A percentile compares a stretch with the other conserved stretches of the same genome.
Evolutionary conservation across 2,329 filamentous ascomycete genomes (phyloP).

Genomic region (Colletotrichum eremochloae): DNA sequence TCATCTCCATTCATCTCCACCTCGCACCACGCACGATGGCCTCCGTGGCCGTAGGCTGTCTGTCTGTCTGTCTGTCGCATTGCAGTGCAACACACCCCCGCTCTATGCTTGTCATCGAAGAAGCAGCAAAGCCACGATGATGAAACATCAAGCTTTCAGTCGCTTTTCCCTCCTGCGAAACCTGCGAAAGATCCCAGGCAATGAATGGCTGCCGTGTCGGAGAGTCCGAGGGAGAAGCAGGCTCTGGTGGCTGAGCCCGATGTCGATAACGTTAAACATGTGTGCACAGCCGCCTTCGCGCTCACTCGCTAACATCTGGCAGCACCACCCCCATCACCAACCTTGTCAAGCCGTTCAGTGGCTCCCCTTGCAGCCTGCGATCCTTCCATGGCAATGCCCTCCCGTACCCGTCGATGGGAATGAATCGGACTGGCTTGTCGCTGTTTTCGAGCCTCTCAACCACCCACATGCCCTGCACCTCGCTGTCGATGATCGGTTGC

Average conservation of each 20-base stretch:
- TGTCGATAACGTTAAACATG: conserved; percentile 11
- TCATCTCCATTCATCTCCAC: background rate
- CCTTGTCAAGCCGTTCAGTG: conserved; percentile 20
- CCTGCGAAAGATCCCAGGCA: conserved; percentile 8
- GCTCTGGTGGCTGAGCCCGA: conserved; percentile 32
- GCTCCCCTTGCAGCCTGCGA: conserved; percentile 34
- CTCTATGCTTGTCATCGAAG: conserved; percentile 2
- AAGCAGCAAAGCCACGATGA: conserved; percentile 11
- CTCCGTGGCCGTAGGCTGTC: too few relatives aligned
- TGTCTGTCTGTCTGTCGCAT: too few relatives aligned
- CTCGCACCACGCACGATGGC: background rate
- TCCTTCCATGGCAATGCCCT: conserved; percentile 23
- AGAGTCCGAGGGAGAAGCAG: conserved; percentile 28
- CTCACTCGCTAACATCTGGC: conserved; percentile 17
- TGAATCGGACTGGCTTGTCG: background rate
- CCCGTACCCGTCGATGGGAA: background rate
- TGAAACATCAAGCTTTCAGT: conserved; percentile 24
- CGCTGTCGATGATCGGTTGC: conserved; percentile 14
- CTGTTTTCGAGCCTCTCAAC: background rate
- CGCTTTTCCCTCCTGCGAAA: background rate
- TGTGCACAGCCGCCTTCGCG: conserved; percentile 34
- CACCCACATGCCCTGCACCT: background rate
- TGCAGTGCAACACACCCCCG: too few relatives aligned
- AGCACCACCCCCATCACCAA: conserved; percentile 2
- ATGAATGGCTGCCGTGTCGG: conserved; percentile 29